Evolutionary conservation across 2,329 filamentous ascomycete genomes (phyloP).

Genomic region (Penicillium sp.): DNA sequence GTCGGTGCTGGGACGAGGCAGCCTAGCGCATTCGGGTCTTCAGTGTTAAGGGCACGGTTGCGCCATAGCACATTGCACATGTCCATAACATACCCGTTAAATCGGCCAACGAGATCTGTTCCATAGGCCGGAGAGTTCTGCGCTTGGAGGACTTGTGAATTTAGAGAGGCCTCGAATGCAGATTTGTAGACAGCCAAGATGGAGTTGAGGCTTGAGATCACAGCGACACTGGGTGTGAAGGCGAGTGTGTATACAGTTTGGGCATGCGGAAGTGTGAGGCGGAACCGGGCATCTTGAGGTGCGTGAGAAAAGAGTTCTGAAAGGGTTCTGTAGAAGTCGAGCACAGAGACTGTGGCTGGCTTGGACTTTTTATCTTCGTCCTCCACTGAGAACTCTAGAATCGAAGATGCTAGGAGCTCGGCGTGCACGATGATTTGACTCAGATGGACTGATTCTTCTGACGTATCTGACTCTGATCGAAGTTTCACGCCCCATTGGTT

Average conservation of each 20-base stretch:
- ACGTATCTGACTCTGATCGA: conserved; percentile 27
- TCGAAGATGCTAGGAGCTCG: conserved; percentile 55
- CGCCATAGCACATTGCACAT: conserved; percentile 83
- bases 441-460: conserved; percentile 33
- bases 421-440: conserved; percentile 54
- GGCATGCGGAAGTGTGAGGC: conserved; percentile 67
- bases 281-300: conserved; percentile 55
- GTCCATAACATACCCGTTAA: conserved; percentile 86
- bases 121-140: conserved; percentile 49
- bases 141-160: conserved; percentile 37
- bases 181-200: conserved; percentile 72
- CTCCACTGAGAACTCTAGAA: conserved; percentile 53
- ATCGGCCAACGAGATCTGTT: conserved; percentile 62
- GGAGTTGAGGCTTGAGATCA: conserved; percentile 67
- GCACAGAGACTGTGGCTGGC: conserved; percentile 51
- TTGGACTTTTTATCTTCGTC: conserved; percentile 16
- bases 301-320: conserved; percentile 57
- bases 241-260: conserved; percentile 69
- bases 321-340: conserved; percentile 69
- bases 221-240: conserved; percentile 64
- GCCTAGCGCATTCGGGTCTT: conserved; percentile 61
- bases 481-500: conserved; percentile 51
- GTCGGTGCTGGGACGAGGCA: conserved; percentile 53
- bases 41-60: conserved; percentile 65
- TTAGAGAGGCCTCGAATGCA: conserved; percentile 66